Conservation (phyloP, 2,329 filamentous ascomycete species). For the Trichoderma gracile region DNA sequence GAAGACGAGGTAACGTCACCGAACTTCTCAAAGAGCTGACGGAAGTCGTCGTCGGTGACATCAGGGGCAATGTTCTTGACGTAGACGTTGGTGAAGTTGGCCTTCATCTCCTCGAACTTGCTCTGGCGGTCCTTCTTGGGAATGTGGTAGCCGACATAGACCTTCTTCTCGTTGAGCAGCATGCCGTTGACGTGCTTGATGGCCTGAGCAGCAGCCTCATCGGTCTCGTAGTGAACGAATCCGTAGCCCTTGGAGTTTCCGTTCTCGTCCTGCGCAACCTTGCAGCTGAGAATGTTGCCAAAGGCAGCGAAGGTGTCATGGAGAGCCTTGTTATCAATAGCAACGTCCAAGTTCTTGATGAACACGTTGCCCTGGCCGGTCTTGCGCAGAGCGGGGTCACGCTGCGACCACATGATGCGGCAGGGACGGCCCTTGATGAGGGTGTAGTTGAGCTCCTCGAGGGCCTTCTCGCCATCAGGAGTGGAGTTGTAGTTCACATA, state of each 20-base stretch:
- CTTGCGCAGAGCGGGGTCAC: slow-evolving; percentile 97
- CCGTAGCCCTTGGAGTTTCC: slow-evolving; percentile 98
- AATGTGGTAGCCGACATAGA: slow-evolving; percentile 98
- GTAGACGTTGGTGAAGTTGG: slow-evolving; percentile 99
- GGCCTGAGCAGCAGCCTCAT: slow-evolving; percentile 91
- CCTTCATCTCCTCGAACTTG: slow-evolving; percentile 99
- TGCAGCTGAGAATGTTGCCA: slow-evolving; percentile 98
- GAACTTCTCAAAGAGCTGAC: slow-evolving; percentile 84
- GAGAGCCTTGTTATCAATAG: slow-evolving; percentile 99
- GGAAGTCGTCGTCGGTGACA: slow-evolving; percentile 91
- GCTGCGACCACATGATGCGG: slow-evolving; percentile 99
- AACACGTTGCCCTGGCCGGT: slow-evolving; percentile 99
- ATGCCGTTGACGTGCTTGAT: slow-evolving; percentile 99
- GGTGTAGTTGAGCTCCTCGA: slow-evolving; percentile 99
- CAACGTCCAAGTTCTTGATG: slow-evolving; percentile 99
- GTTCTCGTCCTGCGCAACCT: slow-evolving; percentile 96
- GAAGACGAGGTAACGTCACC: slow-evolving; percentile 96
- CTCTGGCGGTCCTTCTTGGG: slow-evolving; percentile 99
- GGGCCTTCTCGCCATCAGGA: slow-evolving; percentile 91
- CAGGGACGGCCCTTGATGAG: slow-evolving; percentile 98
- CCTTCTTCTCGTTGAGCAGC: slow-evolving; percentile 99
- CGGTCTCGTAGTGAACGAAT: slow-evolving; percentile 99
- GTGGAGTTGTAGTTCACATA: slow-evolving; percentile 99
- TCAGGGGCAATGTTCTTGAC: slow-evolving; percentile 95
- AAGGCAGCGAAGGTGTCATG: slow-evolving; percentile 99